Evolutionary conservation across 108 stramenopile species (phyloP).

Genomic region (Fragilariopsis cylindrus): DNA sequence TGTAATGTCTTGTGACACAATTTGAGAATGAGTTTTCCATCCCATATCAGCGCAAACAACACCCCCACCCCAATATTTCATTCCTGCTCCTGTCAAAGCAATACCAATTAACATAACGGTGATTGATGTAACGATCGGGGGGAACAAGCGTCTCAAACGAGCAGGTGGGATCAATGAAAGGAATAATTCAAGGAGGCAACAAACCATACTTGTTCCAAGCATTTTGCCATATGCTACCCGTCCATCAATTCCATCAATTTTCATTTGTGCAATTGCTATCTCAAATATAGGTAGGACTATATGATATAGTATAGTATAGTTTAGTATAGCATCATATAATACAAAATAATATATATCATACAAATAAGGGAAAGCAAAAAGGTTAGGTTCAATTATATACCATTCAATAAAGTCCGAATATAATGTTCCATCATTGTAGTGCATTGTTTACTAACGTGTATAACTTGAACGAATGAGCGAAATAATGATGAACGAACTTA

Average conservation of each 20-base stretch:
- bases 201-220: conserved; percentile 74
- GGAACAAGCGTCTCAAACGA: conserved; percentile 60
- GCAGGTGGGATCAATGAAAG: conserved; percentile 54
- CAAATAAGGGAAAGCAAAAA: neutral
- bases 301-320: no score
- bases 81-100: conserved; percentile 76
- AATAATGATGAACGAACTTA: no score
- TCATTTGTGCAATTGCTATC: conserved; percentile 69
- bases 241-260: conserved; percentile 51
- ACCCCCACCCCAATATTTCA: conserved; percentile 89
- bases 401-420: no score
- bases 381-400: no score
- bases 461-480: no score
- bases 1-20: conserved; percentile 29
- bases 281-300: conserved; percentile 73
- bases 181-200: conserved; percentile 59
- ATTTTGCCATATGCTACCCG: conserved; percentile 72
- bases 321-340: neutral
- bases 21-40: conserved; percentile 58
- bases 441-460: no score
- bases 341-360: neutral
- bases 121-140: conserved; percentile 66
- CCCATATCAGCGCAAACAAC: conserved; percentile 78
- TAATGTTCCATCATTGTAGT: no score
- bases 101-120: conserved; percentile 84